Percentiles rank a stretch among this genome's conserved stretches.
These are phyloP conservation scores for Trichoderma semiorbis DNA, from an alignment of 2,329 filamentous ascomycete species.

Conservation along the genomic window DNA sequence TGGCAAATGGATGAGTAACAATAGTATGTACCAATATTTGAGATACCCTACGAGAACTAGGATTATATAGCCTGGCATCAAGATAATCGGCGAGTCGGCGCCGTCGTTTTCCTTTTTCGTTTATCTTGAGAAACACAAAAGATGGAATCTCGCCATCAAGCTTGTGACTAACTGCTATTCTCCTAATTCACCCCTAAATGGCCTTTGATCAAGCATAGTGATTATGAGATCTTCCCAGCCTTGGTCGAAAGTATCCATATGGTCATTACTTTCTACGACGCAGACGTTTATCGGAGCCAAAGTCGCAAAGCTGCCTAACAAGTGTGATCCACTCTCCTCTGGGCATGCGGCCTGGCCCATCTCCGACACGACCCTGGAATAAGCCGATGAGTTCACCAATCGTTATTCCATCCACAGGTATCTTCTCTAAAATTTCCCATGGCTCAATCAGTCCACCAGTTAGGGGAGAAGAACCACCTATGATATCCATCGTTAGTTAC, in stretches of 20 bases:
- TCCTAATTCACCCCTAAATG: neutral
- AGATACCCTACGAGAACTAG: slow-evolving; percentile 6
- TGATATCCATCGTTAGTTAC: slow-evolving; percentile 3
- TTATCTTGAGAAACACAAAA: neutral
- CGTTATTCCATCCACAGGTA: slow-evolving; percentile 53
- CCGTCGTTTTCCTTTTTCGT: neutral
- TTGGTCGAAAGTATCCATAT: neutral
- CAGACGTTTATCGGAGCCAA: slow-evolving; percentile 52
- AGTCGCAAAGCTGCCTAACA: slow-evolving; percentile 54
- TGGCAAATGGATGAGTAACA: slow-evolving; percentile 95
- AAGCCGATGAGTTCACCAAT: slow-evolving; percentile 52
- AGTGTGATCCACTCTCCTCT: slow-evolving; percentile 56
- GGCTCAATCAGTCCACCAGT: slow-evolving; percentile 38
- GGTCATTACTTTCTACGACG: slow-evolving; percentile 36
- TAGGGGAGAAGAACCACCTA: slow-evolving; percentile 37
- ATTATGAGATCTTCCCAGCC: neutral
- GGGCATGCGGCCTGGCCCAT: slow-evolving; percentile 48
- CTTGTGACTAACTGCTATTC: neutral
- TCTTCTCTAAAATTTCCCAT: slow-evolving; percentile 52
- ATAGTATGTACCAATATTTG: neutral
- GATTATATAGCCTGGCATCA: neutral
- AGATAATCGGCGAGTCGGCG: neutral
- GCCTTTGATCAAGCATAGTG: neutral
- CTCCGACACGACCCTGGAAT: slow-evolving; percentile 53
- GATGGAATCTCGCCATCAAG: neutral